phyloP scores from a whole-genome alignment of 2,329 filamentous ascomycete genomes.

The Sporothrix schenckii region DNA sequence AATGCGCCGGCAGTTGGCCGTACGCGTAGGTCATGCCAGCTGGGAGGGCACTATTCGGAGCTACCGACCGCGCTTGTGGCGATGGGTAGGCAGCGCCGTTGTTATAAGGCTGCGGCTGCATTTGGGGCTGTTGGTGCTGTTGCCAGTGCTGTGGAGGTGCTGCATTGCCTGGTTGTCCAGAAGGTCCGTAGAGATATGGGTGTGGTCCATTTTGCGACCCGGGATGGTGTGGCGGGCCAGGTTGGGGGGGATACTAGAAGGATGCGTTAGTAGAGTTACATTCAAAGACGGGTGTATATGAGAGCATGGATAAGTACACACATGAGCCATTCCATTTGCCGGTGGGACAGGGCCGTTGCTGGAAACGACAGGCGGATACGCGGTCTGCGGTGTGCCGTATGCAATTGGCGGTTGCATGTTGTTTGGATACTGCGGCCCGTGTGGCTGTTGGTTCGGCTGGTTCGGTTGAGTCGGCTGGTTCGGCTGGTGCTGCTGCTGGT shows the following conservation, averaged over 20 bases:
- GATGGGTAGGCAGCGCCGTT: slow-evolving; percentile 40
- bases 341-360: slow-evolving; percentile 48
- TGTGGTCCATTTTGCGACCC: slow-evolving; percentile 12
- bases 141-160: slow-evolving; percentile 46
- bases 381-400: slow-evolving; percentile 51
- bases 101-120: slow-evolving; percentile 37
- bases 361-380: slow-evolving; percentile 50
- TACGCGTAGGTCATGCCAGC: slow-evolving; percentile 68
- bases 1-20: slow-evolving; percentile 73
- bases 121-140: slow-evolving; percentile 32
- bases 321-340: slow-evolving; percentile 44
- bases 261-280: not conserved
- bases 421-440: slow-evolving; percentile 33
- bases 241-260: slow-evolving; percentile 45
- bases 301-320: not conserved
- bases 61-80: slow-evolving; percentile 34
- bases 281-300: too few species aligned
- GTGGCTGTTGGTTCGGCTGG: slow-evolving; percentile 12
- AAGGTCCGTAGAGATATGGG: slow-evolving; percentile 42
- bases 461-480: not conserved
- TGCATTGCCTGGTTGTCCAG: slow-evolving; percentile 40
- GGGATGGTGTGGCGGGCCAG: slow-evolving; percentile 34
- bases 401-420: slow-evolving; percentile 50
- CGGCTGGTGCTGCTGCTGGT: slow-evolving; percentile 18
- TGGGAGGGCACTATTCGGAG: slow-evolving; percentile 34